phyloP scores from a whole-genome alignment of 495 filamentous ascomycete genomes.

The Daldinia childiae region DNA sequence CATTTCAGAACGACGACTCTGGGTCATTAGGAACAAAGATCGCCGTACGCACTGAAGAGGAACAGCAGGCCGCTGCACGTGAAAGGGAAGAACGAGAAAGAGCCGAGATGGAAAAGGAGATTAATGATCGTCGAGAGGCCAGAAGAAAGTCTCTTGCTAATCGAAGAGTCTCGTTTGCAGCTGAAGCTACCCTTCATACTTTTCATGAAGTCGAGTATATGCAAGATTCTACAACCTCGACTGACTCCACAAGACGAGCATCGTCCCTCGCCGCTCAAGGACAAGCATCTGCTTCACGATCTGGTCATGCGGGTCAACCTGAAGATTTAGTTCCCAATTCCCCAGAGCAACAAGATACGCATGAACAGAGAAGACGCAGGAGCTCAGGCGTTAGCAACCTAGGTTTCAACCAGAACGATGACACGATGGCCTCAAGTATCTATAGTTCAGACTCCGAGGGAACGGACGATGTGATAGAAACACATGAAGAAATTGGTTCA shows the following conservation, averaged over 20 bases:
- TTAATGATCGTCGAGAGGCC: slow-evolving; percentile 79
- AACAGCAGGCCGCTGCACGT: slow-evolving; percentile 78
- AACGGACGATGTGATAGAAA: slow-evolving; percentile 66
- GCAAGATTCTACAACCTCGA: slow-evolving; percentile 87
- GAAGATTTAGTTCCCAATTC: slow-evolving; percentile 71
- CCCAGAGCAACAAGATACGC: slow-evolving; percentile 74
- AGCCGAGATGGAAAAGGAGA: slow-evolving; percentile 70
- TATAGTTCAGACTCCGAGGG: slow-evolving; percentile 74
- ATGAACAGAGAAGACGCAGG: slow-evolving; percentile 71
- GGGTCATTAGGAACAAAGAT: slow-evolving; percentile 55
- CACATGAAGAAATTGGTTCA: slow-evolving; percentile 63
- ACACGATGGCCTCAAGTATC: slow-evolving; percentile 77
- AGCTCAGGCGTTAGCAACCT: slow-evolving; percentile 69
- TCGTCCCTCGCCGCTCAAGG: slow-evolving; percentile 65
- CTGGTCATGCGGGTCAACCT: slow-evolving; percentile 68
- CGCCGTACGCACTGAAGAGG: slow-evolving; percentile 73
- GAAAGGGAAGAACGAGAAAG: slow-evolving; percentile 79
- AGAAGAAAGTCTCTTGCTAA: slow-evolving; percentile 92
- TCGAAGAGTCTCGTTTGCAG: slow-evolving; percentile 95
- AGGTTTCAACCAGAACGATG: slow-evolving; percentile 70
- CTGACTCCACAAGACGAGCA: slow-evolving; percentile 75
- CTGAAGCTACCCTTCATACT: slow-evolving; percentile 96
- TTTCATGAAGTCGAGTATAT: slow-evolving; percentile 94
- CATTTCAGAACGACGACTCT: slow-evolving; percentile 58
- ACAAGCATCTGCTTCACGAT: slow-evolving; percentile 65